A percentile compares a stretch with the other conserved stretches of the same genome.
These are phyloP conservation scores for Russula sp. DNA, from an alignment of 768 basidiomycete species.

Conservation along the genomic window DNA sequence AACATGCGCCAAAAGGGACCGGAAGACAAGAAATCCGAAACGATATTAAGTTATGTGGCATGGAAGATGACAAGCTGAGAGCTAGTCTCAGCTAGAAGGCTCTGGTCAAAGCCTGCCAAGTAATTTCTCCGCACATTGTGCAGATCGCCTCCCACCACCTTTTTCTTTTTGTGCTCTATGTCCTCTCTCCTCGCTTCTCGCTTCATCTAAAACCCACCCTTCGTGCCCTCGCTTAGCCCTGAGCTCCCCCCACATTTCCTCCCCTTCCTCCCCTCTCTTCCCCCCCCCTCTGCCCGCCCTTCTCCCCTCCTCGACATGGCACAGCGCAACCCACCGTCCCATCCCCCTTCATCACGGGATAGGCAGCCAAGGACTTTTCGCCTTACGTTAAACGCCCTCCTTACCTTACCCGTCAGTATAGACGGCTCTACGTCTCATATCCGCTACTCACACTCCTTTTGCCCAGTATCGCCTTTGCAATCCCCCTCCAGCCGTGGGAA, in stretches of 20 bases:
- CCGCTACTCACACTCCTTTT: background rate
- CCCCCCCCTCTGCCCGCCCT: background rate
- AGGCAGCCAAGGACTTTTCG: slow-evolving; percentile 32
- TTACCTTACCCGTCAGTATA: slow-evolving; percentile 37
- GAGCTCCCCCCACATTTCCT: background rate
- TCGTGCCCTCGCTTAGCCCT: background rate
- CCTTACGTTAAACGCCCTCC: slow-evolving; percentile 33
- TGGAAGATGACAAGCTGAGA: slow-evolving; percentile 12
- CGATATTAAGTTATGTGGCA: too few relatives aligned
- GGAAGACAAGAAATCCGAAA: background rate
- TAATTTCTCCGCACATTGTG: background rate
- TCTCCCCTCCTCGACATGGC: slow-evolving; percentile 10
- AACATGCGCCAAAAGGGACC: background rate
- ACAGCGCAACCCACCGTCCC: background rate
- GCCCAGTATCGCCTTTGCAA: slow-evolving; percentile 50
- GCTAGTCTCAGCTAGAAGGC: slow-evolving; percentile 2
- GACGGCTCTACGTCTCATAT: background rate
- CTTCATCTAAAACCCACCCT: slow-evolving; percentile 17
- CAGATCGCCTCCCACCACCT: slow-evolving; percentile 9
- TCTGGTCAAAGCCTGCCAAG: too few relatives aligned
- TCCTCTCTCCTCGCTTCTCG: background rate
- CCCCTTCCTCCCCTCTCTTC: background rate
- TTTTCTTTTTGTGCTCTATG: background rate
- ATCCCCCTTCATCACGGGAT: slow-evolving; percentile 12
- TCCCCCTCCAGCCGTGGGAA: slow-evolving; percentile 60